Evolutionary conservation across 176 grass and related monocot genomes (phyloP).

Genomic region (Raddia guianensis): DNA sequence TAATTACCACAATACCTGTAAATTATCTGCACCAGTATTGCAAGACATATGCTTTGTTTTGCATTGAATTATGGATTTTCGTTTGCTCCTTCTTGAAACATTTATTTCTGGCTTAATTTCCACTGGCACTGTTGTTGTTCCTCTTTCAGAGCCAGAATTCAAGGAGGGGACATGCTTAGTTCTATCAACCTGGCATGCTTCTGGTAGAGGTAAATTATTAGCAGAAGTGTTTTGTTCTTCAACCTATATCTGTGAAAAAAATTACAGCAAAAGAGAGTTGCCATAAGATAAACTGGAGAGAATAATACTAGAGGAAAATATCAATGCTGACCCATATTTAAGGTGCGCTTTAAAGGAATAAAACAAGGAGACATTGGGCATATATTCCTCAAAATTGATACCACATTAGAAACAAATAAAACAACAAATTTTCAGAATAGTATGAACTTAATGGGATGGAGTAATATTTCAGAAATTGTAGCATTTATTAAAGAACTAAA

Average conservation of each 20-base stretch:
- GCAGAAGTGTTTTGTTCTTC: conserved; percentile 40
- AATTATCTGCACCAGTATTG: conserved; percentile 48
- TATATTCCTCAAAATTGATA: conserved; percentile 22
- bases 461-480: neutral
- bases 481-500: conserved; percentile 25
- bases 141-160: conserved; percentile 37
- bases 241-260: conserved; percentile 38
- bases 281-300: conserved; percentile 19
- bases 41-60: conserved; percentile 33
- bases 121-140: neutral
- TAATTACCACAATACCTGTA: conserved; percentile 48
- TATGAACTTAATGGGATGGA: conserved; percentile 14
- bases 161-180: conserved; percentile 33
- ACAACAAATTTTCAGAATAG: conserved; percentile 3
- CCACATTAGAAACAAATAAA: conserved; percentile 1
- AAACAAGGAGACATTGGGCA: conserved; percentile 16
- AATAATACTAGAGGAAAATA: conserved; percentile 41
- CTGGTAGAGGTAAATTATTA: conserved; percentile 39
- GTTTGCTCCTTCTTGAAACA: conserved; percentile 47
- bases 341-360: conserved; percentile 28
- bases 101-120: conserved; percentile 35
- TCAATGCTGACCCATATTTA: conserved; percentile 19
- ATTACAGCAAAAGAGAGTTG: neutral
- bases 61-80: conserved; percentile 43
- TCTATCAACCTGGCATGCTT: conserved; percentile 27